Evolutionary conservation across 306 rosid genomes (phyloP).

Genomic region (Glycine latifolia): DNA sequence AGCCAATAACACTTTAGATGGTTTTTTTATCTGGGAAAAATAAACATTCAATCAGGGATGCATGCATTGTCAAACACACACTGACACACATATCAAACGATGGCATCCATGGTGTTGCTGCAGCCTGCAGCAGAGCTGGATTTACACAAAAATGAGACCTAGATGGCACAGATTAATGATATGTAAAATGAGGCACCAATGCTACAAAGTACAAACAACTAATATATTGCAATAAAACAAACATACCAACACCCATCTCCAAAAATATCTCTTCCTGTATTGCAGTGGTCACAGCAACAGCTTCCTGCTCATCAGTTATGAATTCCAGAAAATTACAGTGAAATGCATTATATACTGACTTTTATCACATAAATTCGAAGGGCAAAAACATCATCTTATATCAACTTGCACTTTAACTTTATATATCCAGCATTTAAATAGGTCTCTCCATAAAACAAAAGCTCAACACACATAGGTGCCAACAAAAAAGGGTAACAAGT

Average conservation of each 20-base stretch:
- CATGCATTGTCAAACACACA: constrained; percentile 11
- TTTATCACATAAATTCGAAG: not conserved
- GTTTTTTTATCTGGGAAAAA: not conserved
- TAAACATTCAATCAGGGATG: not conserved
- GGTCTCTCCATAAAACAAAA: not conserved
- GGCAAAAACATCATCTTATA: not conserved
- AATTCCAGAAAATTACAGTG: not conserved
- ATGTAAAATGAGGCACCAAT: constrained; percentile 19
- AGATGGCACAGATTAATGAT: no score
- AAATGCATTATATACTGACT: constrained; percentile 17
- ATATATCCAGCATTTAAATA: constrained; percentile 8
- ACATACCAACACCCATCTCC: constrained; percentile 88
- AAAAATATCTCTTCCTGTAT: constrained; percentile 84
- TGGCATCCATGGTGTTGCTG: not conserved
- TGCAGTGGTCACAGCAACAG: constrained; percentile 86
- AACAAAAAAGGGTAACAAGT: not conserved
- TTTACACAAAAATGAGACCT: not conserved
- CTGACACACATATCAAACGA: not conserved
- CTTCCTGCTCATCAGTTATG: constrained; percentile 65
- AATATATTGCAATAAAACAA: constrained; percentile 8
- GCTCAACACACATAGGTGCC: not conserved
- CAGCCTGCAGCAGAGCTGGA: not conserved
- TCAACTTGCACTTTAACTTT: not conserved
- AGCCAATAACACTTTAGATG: not conserved
- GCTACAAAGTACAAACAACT: not conserved